phyloP scores from a whole-genome alignment of 352 stramenopile genomes.

The Chrysophaeum taylorii region DNA sequence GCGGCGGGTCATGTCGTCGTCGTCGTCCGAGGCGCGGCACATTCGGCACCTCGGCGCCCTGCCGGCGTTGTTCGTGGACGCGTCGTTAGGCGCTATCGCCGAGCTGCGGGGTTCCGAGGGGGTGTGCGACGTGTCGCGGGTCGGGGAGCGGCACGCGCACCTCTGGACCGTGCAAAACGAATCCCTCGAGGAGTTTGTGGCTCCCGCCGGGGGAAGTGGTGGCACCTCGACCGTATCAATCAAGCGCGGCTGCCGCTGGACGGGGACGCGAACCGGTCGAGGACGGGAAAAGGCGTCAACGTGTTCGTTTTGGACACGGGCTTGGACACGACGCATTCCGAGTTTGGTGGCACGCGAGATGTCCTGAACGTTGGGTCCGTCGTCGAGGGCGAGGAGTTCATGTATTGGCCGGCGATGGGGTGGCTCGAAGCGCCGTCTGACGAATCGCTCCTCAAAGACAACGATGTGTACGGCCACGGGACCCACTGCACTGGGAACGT shows the following conservation, averaged over 20 bases:
- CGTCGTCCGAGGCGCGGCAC: no score
- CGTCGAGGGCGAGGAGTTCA: background rate
- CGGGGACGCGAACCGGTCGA: background rate
- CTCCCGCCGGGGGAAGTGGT: background rate
- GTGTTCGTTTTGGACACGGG: conserved; percentile 23
- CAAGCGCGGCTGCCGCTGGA: background rate
- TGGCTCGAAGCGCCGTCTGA: no score
- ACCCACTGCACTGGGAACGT: conserved; percentile 13
- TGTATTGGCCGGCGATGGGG: background rate
- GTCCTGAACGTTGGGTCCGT: background rate
- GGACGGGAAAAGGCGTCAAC: background rate
- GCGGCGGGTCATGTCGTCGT: no score
- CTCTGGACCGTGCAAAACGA: no score
- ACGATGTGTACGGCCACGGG: conserved; percentile 18
- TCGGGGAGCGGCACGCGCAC: no score
- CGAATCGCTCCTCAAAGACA: background rate
- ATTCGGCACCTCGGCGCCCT: no score
- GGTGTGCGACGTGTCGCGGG: no score
- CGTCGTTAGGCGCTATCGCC: no score
- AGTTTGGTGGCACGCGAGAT: background rate
- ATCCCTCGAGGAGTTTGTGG: no score
- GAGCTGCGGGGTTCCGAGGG: no score
- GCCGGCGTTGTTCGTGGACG: no score
- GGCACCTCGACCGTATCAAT: background rate
- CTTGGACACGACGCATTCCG: conserved; percentile 14